phyloP scores from a whole-genome alignment of 495 filamentous ascomycete species.

The Chaetomium fimeti region DNA sequence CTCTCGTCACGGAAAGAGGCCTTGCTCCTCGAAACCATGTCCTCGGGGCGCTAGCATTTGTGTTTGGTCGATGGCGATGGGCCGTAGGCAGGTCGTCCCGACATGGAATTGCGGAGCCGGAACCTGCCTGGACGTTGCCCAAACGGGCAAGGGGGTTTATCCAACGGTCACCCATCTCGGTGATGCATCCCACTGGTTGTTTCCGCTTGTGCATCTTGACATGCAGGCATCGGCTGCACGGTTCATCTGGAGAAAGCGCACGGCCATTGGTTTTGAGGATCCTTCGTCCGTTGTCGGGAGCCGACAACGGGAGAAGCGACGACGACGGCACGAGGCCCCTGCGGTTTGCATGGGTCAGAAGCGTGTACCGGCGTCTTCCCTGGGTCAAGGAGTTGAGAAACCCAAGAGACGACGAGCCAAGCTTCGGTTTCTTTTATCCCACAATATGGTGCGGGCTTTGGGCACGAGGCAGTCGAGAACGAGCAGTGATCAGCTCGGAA shows the following conservation, averaged over 20 bases:
- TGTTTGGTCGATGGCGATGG: not conserved
- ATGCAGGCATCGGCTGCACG: slow-evolving; percentile 26
- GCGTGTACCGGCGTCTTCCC: not conserved
- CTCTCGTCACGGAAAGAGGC: not conserved
- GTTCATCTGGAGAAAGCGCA: slow-evolving; percentile 22
- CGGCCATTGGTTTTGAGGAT: slow-evolving; percentile 15
- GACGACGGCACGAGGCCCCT: not conserved
- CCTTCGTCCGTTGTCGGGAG: slow-evolving; percentile 16
- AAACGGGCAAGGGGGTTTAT: slow-evolving; percentile 18
- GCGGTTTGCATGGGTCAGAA: not conserved
- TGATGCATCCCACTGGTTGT: slow-evolving; percentile 31
- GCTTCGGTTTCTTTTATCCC: not conserved
- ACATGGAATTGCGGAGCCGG: slow-evolving; percentile 19
- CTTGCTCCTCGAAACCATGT: not conserved
- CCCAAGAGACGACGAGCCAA: not conserved
- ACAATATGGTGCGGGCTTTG: not conserved
- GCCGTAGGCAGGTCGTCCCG: not conserved
- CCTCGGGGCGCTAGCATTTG: not conserved
- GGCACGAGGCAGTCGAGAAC: not conserved
- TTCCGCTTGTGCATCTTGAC: slow-evolving; percentile 26
- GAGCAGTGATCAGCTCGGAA: not conserved
- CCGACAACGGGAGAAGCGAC: slow-evolving; percentile 4
- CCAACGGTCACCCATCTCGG: slow-evolving; percentile 26
- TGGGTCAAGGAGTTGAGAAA: not conserved
- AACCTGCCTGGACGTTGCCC: slow-evolving; percentile 14